These are phyloP conservation scores for Boletus eberwhitei DNA, from an alignment of 768 basidiomycete species.

Conservation along the genomic window DNA sequence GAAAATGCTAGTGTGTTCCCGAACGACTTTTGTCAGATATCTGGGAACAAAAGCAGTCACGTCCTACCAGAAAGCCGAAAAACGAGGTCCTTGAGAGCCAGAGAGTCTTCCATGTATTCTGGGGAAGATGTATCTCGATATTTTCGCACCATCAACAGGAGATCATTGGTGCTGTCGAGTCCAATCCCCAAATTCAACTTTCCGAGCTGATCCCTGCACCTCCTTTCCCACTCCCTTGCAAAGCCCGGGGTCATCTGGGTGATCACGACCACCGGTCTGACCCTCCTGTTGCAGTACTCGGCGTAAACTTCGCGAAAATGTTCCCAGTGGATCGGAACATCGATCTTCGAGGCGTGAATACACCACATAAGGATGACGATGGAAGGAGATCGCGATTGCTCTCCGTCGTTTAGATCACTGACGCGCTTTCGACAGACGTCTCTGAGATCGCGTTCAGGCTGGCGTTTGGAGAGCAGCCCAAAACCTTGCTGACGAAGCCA, in stretches of 20 bases:
- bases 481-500: conserved; percentile 24
- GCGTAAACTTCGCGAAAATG: conserved; percentile 27
- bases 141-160: conserved; percentile 17
- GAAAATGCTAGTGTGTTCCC: neutral
- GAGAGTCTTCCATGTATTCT: conserved; percentile 20
- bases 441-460: conserved; percentile 23
- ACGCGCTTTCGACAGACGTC: conserved; percentile 20
- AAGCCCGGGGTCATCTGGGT: conserved; percentile 22
- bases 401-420: conserved; percentile 6
- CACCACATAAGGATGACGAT: conserved; percentile 26
- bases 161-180: neutral
- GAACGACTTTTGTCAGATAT: neutral
- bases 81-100: conserved; percentile 15
- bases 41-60: neutral
- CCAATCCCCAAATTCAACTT: conserved; percentile 7
- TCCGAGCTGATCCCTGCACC: conserved; percentile 18
- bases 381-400: conserved; percentile 3
- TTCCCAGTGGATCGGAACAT: conserved; percentile 23
- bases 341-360: conserved; percentile 30
- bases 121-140: conserved; percentile 11
- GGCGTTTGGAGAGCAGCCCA: conserved; percentile 11
- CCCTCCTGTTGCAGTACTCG: conserved; percentile 24
- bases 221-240: conserved; percentile 15
- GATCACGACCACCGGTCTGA: conserved; percentile 25
- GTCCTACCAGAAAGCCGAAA: conserved; percentile 11